Base-by-base conservation (phyloP, 2,329 filamentous ascomycete genomes). In the Talaromyces islandicus region DNA sequence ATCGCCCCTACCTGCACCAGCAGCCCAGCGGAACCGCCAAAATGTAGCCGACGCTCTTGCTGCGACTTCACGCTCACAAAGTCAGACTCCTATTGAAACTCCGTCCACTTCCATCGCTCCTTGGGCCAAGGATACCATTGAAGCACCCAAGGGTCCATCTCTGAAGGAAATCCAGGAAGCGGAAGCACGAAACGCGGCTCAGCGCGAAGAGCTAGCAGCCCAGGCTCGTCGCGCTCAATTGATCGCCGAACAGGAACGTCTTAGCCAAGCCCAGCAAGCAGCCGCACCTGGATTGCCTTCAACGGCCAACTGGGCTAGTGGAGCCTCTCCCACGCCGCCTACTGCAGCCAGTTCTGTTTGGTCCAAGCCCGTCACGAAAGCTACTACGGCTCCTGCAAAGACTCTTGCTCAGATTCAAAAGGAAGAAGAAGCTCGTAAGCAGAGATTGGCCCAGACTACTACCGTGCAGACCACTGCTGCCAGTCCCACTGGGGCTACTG, bases 151-250 rank as follows among this genome's bases (percentile, higher is more conserved):
- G 74, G 92, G 92, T 0, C 94, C 93, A 2, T 97, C 92, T 62
- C 80, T 99, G 64, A 96, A 92, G 77, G 92, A 99, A 71, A 99
- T 99, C 25, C 94, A 99, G 73, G 93, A 96, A 74, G 88, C 91
- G 4, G 94, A 99, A 74, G 93, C 93, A 38, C 91, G 89, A 70
- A 95, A 94, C 73, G 92, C 92, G 11, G 93, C 93, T 56, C 90
- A 95, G 76, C 88, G 86, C 12, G 93, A 97, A 70, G 91, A 94
- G 70, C 78, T 86, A 58, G 91, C 90, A 17, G 87, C 88, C 38
- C 88, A 90, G 48, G 84, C 88, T 62, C 89, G 92, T 66, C 90
- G 89, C 66, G 87, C 87, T 27, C 75, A 77, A 60, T 66, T 76
- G 54, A 83, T 87, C 17, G 84, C 91, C 10, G 92, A 97, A 75